Conservation (phyloP, 352 stramenopile genomes). For the Blastocystis sp. region DNA sequence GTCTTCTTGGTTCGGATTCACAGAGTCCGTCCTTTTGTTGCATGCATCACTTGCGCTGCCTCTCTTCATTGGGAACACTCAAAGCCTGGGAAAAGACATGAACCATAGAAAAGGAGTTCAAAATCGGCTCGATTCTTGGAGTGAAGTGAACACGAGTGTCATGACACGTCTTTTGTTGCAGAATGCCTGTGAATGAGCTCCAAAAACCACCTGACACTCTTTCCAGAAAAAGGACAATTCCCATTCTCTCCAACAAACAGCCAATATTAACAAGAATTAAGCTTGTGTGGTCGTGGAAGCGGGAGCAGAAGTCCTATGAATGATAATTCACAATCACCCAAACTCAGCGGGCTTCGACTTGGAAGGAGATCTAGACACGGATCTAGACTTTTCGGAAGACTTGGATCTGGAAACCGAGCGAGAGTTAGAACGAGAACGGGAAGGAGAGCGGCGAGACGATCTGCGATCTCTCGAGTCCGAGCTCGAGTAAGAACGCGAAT, state of each 20-base stretch:
- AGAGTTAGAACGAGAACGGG: not conserved
- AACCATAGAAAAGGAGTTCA: too few relatives aligned
- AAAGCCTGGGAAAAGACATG: too few relatives aligned
- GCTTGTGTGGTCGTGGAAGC: not conserved
- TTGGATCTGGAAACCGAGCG: not conserved
- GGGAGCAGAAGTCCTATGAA: not conserved
- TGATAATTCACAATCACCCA: not conserved
- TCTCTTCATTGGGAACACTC: conserved; percentile 21
- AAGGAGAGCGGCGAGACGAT: conserved; percentile 31
- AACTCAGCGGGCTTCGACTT: conserved; percentile 67
- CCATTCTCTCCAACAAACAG: too few relatives aligned
- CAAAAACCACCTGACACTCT: too few relatives aligned
- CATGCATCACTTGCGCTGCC: not conserved
- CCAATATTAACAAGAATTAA: not conserved
- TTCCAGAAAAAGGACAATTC: not conserved
- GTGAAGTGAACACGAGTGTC: too few relatives aligned
- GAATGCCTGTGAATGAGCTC: too few relatives aligned
- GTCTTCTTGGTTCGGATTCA: conserved; percentile 62
- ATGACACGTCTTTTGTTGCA: too few relatives aligned
- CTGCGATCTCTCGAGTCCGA: conserved; percentile 19
- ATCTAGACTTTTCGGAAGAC: not conserved
- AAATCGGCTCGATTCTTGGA: not conserved
- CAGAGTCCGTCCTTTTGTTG: not conserved
- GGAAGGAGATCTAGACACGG: not conserved
- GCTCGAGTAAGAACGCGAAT: conserved; percentile 29